Evolutionary conservation across 2,329 filamentous ascomycete genomes (phyloP).

Genomic region (Fusarium pseudoanthophilum): DNA sequence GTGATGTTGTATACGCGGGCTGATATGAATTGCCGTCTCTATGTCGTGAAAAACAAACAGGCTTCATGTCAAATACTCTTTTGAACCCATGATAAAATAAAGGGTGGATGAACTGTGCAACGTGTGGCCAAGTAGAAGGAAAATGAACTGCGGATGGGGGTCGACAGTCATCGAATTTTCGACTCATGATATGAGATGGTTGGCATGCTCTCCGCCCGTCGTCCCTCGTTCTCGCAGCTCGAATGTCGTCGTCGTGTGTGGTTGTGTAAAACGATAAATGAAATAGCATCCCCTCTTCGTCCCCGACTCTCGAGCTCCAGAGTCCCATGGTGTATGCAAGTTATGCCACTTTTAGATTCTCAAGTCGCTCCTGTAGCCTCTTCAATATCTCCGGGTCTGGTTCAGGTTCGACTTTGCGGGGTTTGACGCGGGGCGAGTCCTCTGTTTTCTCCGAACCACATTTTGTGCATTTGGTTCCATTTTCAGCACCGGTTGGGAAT

Average conservation of each 20-base stretch:
- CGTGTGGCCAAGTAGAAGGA: conserved; percentile 33
- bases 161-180: conserved; percentile 22
- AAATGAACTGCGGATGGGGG: conserved; percentile 23
- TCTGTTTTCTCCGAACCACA: conserved; percentile 71
- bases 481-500: conserved; percentile 62
- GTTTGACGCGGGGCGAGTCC: conserved; percentile 67
- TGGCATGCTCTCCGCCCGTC: conserved; percentile 12
- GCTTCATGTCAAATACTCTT: conserved; percentile 24
- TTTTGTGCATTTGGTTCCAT: conserved; percentile 65
- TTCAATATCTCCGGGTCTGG: conserved; percentile 70
- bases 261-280: conserved; percentile 17
- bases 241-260: conserved; percentile 27
- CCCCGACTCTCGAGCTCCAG: conserved; percentile 22
- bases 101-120: conserved; percentile 29
- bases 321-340: not conserved
- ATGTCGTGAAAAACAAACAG: conserved; percentile 28
- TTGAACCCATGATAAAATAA: conserved; percentile 4
- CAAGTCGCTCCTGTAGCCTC: conserved; percentile 66
- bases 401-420: conserved; percentile 69
- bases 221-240: conserved; percentile 24
- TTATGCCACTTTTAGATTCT: conserved; percentile 53
- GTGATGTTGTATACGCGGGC: conserved; percentile 40
- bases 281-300: conserved; percentile 40
- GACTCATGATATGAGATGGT: conserved; percentile 15
- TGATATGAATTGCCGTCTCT: conserved; percentile 19